Evolutionary conservation across 1,139 yeast species (phyloP), one percentile per base, ranked within the genome.

Genomic region (Saccharomyces pastorianus): DNA sequence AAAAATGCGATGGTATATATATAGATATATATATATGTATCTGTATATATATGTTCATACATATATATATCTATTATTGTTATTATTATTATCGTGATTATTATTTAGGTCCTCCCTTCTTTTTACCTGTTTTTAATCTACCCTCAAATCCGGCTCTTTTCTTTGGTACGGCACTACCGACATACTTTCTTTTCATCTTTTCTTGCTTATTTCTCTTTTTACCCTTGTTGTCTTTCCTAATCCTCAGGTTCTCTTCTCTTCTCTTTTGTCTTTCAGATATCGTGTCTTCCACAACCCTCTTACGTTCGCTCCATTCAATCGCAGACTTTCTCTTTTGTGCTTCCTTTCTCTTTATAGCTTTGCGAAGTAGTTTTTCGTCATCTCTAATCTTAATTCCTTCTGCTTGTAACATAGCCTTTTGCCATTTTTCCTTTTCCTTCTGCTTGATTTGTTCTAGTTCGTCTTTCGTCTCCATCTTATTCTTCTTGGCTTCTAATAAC

Each of bases 371-470:
- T 66, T 83, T 85, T 68, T 91, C 99, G 69, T 93, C 95, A 69
- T 95, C 97, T 64, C 86, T 87, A 51, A 91, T 75, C 69, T 89
- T 91, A 29, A 82, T 73, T 50, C 99, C 99, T 71, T 90, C 96
- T 3, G 96, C 91, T 65, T 86, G 93, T 34, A 86, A 79, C 74
- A 91, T 76, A 20, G 95, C 88, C 61, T 81, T 79, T 64, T 81
- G 83, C 99, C 99, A 93, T 64, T 84, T 82, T 44, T 83, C 85
- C 64, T 90, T 89, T 59, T 86, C 89, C 56, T 79, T 79, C 38
- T 79, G 72, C 56, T 79, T 78, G 42, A 76, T 74, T 64, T 81
- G 83, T 58, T 87, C 84, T 51, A 85, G 88, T 23, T 80, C 81
- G 56, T 84, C 83, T 66, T 89, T 71, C 49, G 74, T 69, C 17